Evolutionary conservation across 2,329 filamentous ascomycete species (phyloP).

Genomic region (Gaeumannomyces tritici): DNA sequence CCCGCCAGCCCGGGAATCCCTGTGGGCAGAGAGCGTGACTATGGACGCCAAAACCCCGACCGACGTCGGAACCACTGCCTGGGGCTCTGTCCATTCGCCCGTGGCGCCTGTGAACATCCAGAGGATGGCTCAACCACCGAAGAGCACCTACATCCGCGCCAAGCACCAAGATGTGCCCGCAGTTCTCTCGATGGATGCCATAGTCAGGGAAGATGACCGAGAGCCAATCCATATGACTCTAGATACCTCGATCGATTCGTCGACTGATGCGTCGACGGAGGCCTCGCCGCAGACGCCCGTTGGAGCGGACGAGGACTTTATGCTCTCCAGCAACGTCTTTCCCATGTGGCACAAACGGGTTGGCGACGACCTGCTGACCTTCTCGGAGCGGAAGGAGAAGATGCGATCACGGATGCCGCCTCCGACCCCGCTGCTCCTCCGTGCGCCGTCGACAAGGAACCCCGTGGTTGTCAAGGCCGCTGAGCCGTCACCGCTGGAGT

Average conservation of each 20-base stretch:
- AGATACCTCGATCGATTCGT: constrained; percentile 19
- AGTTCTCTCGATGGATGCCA: constrained; percentile 4
- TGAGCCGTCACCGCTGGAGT: constrained; percentile 43
- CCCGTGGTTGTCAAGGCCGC: constrained; percentile 33
- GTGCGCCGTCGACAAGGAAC: constrained; percentile 27
- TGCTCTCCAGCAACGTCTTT: constrained; percentile 9
- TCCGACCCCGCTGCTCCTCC: constrained; percentile 45
- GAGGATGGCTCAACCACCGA: constrained; percentile 7
- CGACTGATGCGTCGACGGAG: neutral
- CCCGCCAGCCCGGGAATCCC: constrained; percentile 25
- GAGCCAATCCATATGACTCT: constrained; percentile 35
- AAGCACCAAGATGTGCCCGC: neutral
- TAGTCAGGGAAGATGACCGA: constrained; percentile 16
- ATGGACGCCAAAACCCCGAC: constrained; percentile 22
- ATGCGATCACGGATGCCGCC: constrained; percentile 39
- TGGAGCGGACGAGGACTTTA: constrained; percentile 17
- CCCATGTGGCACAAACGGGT: constrained; percentile 44
- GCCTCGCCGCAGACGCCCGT: constrained; percentile 1
- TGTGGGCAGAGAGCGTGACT: constrained; percentile 18
- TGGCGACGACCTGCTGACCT: constrained; percentile 48
- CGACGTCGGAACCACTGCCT: constrained; percentile 30
- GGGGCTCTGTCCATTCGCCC: constrained; percentile 42
- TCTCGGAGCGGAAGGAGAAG: constrained; percentile 41
- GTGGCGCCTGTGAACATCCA: constrained; percentile 32
- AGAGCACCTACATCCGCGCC: neutral